Evolutionary conservation across 192 early-diverging fungal genomes (phyloP).

Genomic region (Nowakowskiella sp.): DNA sequence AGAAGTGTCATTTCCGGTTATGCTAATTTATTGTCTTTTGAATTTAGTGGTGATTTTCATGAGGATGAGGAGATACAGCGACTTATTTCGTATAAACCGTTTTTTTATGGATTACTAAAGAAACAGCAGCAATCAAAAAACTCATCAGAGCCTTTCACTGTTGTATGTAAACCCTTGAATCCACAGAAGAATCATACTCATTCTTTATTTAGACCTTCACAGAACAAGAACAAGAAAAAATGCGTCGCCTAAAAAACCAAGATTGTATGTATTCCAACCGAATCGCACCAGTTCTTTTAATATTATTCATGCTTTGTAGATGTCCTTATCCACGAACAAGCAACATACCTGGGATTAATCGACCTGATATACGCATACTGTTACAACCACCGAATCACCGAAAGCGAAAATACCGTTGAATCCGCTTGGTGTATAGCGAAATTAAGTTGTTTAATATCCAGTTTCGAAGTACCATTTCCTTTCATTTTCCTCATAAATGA

Average conservation of each 20-base stretch:
- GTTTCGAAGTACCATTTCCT: slow-evolving; percentile 53
- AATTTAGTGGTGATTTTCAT: slow-evolving; percentile 69
- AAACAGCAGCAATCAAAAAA: slow-evolving; percentile 50
- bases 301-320: no score
- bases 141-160: slow-evolving; percentile 8
- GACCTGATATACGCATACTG: slow-evolving; percentile 89
- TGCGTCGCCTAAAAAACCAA: slow-evolving; percentile 73
- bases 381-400: slow-evolving; percentile 76
- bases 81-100: slow-evolving; percentile 65
- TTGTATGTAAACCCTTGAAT: slow-evolving; percentile 1
- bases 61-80: slow-evolving; percentile 78
- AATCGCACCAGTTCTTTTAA: no score
- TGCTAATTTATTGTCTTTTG: no score
- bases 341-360: slow-evolving; percentile 75
- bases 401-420: slow-evolving; percentile 81
- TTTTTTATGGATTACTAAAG: slow-evolving; percentile 54
- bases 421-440: slow-evolving; percentile 86
- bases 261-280: slow-evolving; percentile 59
- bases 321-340: no score
- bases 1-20: not conserved
- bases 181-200: slow-evolving; percentile 4
- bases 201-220: slow-evolving; percentile 45
- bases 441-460: slow-evolving; percentile 66
- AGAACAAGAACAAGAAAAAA: slow-evolving; percentile 55
- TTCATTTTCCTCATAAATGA: not conserved